phyloP scores from a whole-genome alignment of 2,329 filamentous ascomycete species.

The Capronia americana region DNA sequence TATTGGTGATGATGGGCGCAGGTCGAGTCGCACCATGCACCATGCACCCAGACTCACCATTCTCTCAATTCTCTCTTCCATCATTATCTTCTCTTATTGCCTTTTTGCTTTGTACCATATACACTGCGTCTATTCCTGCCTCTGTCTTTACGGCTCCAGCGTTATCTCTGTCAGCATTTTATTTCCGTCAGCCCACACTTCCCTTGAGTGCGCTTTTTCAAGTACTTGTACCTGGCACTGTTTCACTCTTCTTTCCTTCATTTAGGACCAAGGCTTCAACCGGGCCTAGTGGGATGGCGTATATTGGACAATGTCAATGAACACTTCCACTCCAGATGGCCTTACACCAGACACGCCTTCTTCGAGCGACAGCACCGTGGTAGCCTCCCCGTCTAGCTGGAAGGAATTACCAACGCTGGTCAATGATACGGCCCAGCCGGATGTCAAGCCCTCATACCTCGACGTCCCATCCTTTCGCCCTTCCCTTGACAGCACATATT shows the following conservation, averaged over 20 bases:
- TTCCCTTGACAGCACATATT: conserved; percentile 38
- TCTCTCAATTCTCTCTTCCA: not conserved
- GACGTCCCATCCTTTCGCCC: conserved; percentile 31
- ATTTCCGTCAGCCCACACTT: conserved; percentile 3
- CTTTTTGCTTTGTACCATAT: not conserved
- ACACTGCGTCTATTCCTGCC: not conserved
- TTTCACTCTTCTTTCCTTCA: not conserved
- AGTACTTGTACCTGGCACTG: not conserved
- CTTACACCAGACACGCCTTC: conserved; percentile 8
- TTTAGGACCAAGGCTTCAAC: not conserved
- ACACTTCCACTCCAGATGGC: conserved; percentile 4
- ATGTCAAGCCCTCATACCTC: conserved; percentile 22
- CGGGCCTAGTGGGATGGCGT: conserved; percentile 20
- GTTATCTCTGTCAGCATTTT: conserved; percentile 17
- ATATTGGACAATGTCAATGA: conserved; percentile 27
- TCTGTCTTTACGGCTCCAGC: conserved; percentile 7
- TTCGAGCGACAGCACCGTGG: conserved; percentile 16
- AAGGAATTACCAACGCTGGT: conserved; percentile 13
- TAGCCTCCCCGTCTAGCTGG: conserved; percentile 23
- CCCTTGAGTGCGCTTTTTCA: not conserved
- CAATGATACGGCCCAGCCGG: not conserved
- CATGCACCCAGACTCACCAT: not conserved
- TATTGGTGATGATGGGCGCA: conserved; percentile 1
- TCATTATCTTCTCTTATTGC: not conserved
- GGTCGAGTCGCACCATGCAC: conserved; percentile 2